Percentiles rank a stretch among this genome's conserved stretches.
These are phyloP conservation scores for Verbena officinalis DNA, from an alignment of 257 asterid genomes.

Conservation along the genomic window DNA sequence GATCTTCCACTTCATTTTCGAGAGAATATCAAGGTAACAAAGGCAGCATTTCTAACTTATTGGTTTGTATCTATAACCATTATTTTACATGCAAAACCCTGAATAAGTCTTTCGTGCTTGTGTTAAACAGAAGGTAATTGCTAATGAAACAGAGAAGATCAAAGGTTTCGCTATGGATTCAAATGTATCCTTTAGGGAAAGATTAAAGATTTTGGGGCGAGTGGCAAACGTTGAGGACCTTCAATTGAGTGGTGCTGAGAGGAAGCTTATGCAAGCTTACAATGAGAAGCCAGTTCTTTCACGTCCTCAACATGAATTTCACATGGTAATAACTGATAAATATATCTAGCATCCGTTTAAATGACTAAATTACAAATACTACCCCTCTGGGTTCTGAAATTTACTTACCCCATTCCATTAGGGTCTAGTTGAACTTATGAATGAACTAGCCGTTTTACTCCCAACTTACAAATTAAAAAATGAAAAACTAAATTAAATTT, in stretches of 20 bases:
- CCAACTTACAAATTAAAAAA: too few species aligned
- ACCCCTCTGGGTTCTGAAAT: too few species aligned
- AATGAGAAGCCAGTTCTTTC: constrained; percentile 93
- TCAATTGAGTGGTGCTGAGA: constrained; percentile 69
- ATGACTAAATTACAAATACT: too few species aligned
- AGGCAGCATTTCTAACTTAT: constrained; percentile 13
- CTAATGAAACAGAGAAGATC: constrained; percentile 74
- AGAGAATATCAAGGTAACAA: constrained; percentile 75
- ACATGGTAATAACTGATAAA: constrained; percentile 65
- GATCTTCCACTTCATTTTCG: constrained; percentile 78
- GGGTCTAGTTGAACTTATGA: too few species aligned
- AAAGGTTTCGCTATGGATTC: constrained; percentile 79
- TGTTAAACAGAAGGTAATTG: constrained; percentile 62
- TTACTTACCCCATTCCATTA: too few species aligned
- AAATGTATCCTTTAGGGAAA: constrained; percentile 70
- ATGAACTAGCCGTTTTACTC: too few species aligned
- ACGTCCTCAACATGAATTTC: constrained; percentile 93
- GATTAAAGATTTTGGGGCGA: constrained; percentile 84
- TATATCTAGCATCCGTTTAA: too few species aligned
- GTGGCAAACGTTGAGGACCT: constrained; percentile 74
- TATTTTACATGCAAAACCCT: constrained; percentile 1
- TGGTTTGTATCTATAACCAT: background rate
- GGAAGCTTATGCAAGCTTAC: constrained; percentile 87
- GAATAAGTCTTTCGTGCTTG: constrained; percentile 11
- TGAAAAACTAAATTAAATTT: too few species aligned